phyloP scores from a whole-genome alignment of 208 protist genomes.

The Porcisia deanei region DNA sequence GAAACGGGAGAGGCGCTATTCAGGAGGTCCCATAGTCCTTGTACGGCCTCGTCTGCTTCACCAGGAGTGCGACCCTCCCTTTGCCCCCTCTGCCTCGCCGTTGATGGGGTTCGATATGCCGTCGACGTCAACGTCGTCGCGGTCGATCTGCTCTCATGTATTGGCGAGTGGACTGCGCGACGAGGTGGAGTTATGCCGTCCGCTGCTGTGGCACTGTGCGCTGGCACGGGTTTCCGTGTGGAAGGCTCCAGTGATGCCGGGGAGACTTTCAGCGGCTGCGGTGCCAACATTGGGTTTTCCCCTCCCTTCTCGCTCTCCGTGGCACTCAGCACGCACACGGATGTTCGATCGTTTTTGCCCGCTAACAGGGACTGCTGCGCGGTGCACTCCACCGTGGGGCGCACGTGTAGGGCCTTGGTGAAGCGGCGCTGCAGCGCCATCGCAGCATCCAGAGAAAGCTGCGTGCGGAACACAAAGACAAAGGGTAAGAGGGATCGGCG shows the following conservation, averaged over 20 bases:
- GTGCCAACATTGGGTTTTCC: slow-evolving; percentile 33
- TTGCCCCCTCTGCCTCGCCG: background rate
- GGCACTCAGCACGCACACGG: slow-evolving; percentile 26
- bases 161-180: background rate
- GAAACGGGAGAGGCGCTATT: background rate
- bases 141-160: background rate
- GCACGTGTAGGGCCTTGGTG: slow-evolving; percentile 24
- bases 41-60: slow-evolving; percentile 7
- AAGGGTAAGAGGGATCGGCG: slow-evolving; percentile 28
- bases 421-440: slow-evolving; percentile 19
- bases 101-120: background rate
- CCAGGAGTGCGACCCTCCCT: background rate
- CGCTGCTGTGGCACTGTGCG: background rate
- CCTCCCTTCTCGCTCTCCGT: slow-evolving; percentile 24
- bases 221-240: background rate
- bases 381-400: slow-evolving; percentile 6
- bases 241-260: background rate
- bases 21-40: slow-evolving; percentile 6
- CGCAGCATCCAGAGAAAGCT: slow-evolving; percentile 13
- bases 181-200: background rate
- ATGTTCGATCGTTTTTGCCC: slow-evolving; percentile 24
- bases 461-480: slow-evolving; percentile 42
- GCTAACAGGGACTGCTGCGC: slow-evolving; percentile 26
- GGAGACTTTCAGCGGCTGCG: background rate
- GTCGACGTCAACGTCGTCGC: background rate